Conservation (phyloP, 2,329 filamentous ascomycete species). For the Myriosclerotinia scirpicola region DNA sequence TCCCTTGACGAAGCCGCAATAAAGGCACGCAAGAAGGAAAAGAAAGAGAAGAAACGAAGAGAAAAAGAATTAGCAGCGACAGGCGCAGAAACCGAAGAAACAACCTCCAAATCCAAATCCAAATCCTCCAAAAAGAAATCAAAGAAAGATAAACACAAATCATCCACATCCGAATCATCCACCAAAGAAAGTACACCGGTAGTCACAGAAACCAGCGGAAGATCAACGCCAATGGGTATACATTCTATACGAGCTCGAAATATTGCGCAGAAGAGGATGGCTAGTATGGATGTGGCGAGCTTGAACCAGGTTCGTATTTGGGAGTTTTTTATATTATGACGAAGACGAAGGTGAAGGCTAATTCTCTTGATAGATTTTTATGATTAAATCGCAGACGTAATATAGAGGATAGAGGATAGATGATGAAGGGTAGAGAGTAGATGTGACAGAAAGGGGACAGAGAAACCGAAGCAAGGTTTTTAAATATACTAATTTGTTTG, state of each 20-base stretch:
- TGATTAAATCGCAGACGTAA: conserved; percentile 55
- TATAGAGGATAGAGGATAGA: conserved; percentile 1
- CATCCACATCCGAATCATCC: conserved; percentile 34
- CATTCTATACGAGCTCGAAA: conserved; percentile 77
- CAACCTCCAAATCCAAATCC: background rate
- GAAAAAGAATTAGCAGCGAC: conserved; percentile 22
- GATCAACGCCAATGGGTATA: conserved; percentile 53
- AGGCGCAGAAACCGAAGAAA: conserved; percentile 15
- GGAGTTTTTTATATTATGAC: background rate
- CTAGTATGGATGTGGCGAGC: conserved; percentile 76
- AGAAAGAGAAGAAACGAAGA: conserved; percentile 27
- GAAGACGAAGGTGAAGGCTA: conserved; percentile 9
- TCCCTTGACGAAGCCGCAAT: background rate
- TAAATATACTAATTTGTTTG: background rate
- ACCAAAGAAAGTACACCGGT: conserved; percentile 35
- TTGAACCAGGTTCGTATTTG: conserved; percentile 64
- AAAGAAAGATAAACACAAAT: conserved; percentile 45
- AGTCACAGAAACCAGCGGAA: conserved; percentile 44
- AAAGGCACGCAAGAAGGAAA: conserved; percentile 15
- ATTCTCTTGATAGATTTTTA: conserved; percentile 58
- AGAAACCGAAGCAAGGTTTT: background rate
- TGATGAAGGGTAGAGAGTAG: background rate
- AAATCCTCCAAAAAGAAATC: conserved; percentile 42
- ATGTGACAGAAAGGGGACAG: background rate
- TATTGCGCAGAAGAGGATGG: conserved; percentile 85